phyloP scores from a whole-genome alignment of 345 rosid species.

The Murraya koenigii region DNA sequence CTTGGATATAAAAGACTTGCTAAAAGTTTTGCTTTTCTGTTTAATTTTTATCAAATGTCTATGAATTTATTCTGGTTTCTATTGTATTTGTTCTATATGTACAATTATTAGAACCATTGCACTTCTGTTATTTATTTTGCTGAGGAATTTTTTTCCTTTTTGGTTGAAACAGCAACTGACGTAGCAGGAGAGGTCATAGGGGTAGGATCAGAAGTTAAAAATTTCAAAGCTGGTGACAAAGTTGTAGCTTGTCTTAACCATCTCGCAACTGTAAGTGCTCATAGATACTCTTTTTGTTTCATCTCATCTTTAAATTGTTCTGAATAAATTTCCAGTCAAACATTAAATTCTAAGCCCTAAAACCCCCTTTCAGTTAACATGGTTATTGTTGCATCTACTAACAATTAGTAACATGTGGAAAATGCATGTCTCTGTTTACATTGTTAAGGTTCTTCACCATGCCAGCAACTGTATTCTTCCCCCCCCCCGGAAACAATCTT shows the following conservation, averaged over 20 bases:
- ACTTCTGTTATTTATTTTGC: background rate
- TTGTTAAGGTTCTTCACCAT: background rate
- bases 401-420: background rate
- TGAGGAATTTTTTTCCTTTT: background rate
- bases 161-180: constrained; percentile 56
- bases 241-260: constrained; percentile 57
- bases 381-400: background rate
- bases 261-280: constrained; percentile 48
- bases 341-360: background rate
- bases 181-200: constrained; percentile 75
- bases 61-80: background rate
- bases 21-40: background rate
- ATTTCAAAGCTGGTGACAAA: constrained; percentile 75
- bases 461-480: background rate
- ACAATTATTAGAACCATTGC: background rate
- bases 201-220: constrained; percentile 58
- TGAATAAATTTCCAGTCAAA: background rate
- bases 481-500: background rate
- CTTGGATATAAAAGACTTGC: background rate
- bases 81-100: background rate
- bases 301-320: background rate
- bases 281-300: background rate
- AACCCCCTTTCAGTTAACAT: background rate
- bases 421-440: background rate
- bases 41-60: background rate